Percentiles rank a stretch among this genome's conserved stretches.
phyloP scores from a whole-genome alignment of 768 basidiomycete genomes.

The Rhizopogon rudus region DNA sequence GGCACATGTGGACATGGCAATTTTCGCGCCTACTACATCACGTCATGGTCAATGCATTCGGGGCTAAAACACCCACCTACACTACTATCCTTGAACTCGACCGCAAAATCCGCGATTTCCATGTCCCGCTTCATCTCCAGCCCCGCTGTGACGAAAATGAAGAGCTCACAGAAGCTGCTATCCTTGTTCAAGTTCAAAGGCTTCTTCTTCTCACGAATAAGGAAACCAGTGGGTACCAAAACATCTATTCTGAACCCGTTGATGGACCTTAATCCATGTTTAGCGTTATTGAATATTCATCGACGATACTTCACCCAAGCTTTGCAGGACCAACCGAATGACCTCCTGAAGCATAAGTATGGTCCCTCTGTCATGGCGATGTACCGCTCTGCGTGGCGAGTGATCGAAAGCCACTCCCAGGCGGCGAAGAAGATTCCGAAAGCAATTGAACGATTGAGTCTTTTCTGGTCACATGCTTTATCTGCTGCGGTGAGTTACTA shows the following conservation, averaged over 20 bases:
- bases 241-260: not conserved
- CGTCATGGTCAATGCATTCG: constrained; percentile 47
- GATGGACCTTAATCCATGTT: not conserved
- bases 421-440: constrained; percentile 36
- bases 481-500: constrained; percentile 52
- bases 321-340: constrained; percentile 51
- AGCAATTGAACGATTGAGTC: constrained; percentile 38
- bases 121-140: constrained; percentile 43
- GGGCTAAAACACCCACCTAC: constrained; percentile 48
- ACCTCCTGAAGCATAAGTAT: constrained; percentile 57
- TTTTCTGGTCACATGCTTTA: constrained; percentile 64
- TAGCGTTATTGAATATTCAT: constrained; percentile 62
- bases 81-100: constrained; percentile 51
- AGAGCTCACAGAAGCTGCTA: constrained; percentile 12
- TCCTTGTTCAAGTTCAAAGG: constrained; percentile 31
- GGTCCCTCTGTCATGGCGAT: constrained; percentile 67
- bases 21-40: constrained; percentile 49
- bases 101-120: constrained; percentile 55
- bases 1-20: constrained; percentile 50
- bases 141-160: constrained; percentile 23
- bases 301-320: constrained; percentile 66
- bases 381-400: constrained; percentile 67
- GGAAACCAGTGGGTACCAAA: constrained; percentile 39
- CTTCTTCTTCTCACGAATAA: constrained; percentile 41
- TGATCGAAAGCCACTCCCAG: constrained; percentile 46